These are phyloP conservation scores for Musa itinerans DNA, from an alignment of 176 grass and related monocot species.

Conservation along the genomic window DNA sequence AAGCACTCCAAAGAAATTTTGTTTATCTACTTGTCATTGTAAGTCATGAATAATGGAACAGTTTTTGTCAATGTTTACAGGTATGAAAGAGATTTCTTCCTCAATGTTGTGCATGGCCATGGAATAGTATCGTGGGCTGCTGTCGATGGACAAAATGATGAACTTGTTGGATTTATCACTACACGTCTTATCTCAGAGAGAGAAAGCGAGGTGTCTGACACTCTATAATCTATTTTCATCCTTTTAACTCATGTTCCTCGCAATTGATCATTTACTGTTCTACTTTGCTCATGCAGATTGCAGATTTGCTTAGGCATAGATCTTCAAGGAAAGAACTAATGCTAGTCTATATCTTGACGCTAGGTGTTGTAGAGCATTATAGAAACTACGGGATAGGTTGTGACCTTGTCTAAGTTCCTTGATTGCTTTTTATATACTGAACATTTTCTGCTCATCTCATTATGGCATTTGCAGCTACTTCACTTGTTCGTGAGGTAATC, in stretches of 20 bases:
- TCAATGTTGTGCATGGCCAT: slow-evolving; percentile 77
- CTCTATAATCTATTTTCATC: not conserved
- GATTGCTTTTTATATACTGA: not conserved
- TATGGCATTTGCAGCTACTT: slow-evolving; percentile 54
- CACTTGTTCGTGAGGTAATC: slow-evolving; percentile 81
- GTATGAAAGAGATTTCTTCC: slow-evolving; percentile 96
- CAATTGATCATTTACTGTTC: not conserved
- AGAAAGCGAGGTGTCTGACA: slow-evolving; percentile 70
- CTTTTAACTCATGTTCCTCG: not conserved
- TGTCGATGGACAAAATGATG: slow-evolving; percentile 59
- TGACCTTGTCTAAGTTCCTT: slow-evolving; percentile 14
- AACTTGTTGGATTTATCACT: slow-evolving; percentile 90
- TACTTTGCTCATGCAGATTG: slow-evolving; percentile 49
- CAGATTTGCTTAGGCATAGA: slow-evolving; percentile 83
- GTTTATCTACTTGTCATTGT: not conserved
- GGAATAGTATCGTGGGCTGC: slow-evolving; percentile 88
- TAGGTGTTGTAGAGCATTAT: slow-evolving; percentile 79
- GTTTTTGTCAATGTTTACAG: slow-evolving; percentile 24
- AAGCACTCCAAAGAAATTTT: not conserved
- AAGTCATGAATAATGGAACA: not conserved
- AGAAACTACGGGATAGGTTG: slow-evolving; percentile 88
- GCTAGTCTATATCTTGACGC: slow-evolving; percentile 79
- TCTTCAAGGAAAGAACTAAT: slow-evolving; percentile 59
- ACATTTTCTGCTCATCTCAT: slow-evolving; percentile 9
- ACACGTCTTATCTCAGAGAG: slow-evolving; percentile 62